These are phyloP conservation scores for Cenchrus purpureus DNA, from an alignment of 176 grass and related monocot species.

Conservation along the genomic window DNA sequence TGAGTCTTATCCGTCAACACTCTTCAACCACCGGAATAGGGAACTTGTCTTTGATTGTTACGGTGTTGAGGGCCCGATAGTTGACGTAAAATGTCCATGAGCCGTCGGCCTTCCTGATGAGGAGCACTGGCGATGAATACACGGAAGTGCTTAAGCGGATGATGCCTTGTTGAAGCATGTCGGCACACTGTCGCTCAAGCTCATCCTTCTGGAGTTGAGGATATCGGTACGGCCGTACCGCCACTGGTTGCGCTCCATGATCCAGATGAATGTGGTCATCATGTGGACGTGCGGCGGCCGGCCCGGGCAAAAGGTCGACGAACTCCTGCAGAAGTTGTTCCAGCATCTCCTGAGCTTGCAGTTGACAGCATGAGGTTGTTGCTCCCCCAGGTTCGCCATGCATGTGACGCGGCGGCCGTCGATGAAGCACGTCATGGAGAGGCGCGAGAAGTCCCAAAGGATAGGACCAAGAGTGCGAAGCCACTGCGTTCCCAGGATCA, in stretches of 20 bases:
- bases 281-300: neutral
- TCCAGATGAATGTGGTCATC: neutral
- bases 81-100: neutral
- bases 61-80: neutral
- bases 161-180: neutral
- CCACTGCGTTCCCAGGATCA: neutral
- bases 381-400: too few relatives aligned
- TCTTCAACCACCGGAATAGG: too few relatives aligned
- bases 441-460: neutral
- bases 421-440: neutral
- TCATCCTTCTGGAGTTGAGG: too few relatives aligned
- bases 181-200: neutral
- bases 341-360: neutral
- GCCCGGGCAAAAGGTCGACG: neutral
- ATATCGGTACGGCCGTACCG: neutral
- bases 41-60: neutral
- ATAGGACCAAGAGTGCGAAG: neutral
- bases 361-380: accelerated
- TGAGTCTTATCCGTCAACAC: too few relatives aligned
- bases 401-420: neutral
- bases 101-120: neutral
- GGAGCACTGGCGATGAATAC: neutral
- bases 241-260: neutral
- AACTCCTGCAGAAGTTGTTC: neutral
- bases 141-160: neutral